Conservation (phyloP, 208 protist species). For the Leptomonas pyrrhocoris region DNA sequence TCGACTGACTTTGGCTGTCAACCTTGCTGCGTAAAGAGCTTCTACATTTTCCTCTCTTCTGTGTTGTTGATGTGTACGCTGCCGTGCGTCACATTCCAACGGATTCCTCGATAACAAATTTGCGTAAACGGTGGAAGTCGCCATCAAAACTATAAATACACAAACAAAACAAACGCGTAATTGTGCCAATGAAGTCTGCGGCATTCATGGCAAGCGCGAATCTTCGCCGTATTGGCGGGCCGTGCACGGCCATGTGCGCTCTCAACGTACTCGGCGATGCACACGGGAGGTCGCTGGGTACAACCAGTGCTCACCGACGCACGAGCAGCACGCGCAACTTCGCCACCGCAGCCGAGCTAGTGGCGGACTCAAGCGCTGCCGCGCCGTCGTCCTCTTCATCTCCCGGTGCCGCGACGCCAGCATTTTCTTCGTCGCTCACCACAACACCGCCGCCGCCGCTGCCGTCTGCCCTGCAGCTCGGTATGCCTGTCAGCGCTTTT, state of each 20-base stretch:
- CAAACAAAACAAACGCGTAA: background rate
- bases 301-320: background rate
- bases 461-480: constrained; percentile 19
- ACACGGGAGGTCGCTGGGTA: background rate
- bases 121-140: no score
- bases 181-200: background rate
- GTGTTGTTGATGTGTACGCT: no score
- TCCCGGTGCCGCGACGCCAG: background rate
- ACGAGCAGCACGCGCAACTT: background rate
- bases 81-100: no score
- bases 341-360: background rate
- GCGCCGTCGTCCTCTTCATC: background rate
- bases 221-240: constrained; percentile 2
- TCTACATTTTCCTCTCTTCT: no score
- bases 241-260: background rate
- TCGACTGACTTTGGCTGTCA: no score
- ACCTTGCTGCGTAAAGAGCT: no score
- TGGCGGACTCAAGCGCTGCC: background rate
- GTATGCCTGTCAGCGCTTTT: constrained; percentile 56
- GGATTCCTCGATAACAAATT: no score
- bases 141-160: background rate
- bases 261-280: background rate
- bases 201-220: background rate
- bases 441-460: background rate
- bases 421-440: background rate